phyloP scores from a whole-genome alignment of 345 rosid genomes.

The Boechera divaricarpa region DNA sequence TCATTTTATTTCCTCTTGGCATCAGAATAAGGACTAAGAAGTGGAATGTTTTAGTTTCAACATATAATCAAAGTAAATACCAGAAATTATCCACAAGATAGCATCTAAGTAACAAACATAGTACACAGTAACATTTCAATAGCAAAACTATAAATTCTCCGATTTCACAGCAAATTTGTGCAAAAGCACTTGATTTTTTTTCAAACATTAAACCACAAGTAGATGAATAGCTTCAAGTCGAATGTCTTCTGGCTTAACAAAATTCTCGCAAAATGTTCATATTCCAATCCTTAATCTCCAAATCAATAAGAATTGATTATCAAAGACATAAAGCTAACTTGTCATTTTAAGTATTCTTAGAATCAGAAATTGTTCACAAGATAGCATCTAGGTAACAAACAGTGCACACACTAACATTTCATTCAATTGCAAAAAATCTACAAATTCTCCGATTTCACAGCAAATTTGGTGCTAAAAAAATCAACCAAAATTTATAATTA shows the following conservation, averaged over 20 bases:
- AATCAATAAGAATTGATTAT: background rate
- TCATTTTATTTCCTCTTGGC: background rate
- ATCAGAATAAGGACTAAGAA: too few relatives aligned
- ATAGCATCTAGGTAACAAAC: background rate
- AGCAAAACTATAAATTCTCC: too few relatives aligned
- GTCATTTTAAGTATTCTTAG: background rate
- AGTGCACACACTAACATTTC: background rate
- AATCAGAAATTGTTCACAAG: background rate
- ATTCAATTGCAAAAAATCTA: background rate
- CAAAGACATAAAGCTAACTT: background rate
- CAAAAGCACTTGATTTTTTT: background rate
- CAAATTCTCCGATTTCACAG: background rate
- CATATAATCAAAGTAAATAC: too few relatives aligned
- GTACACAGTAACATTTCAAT: background rate
- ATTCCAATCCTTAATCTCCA: background rate
- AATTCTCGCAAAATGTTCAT: too few relatives aligned
- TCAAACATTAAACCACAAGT: background rate
- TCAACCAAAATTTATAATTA: background rate
- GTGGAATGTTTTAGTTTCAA: too few relatives aligned
- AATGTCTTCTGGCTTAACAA: too few relatives aligned
- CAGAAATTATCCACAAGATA: too few relatives aligned
- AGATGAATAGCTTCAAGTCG: too few relatives aligned
- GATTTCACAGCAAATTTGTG: background rate
- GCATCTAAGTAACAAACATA: background rate
- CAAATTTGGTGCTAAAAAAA: too few relatives aligned